Percentiles rank a stretch among this genome's conserved stretches.
Conservation (phyloP, 2,329 filamentous ascomycete species). For the Ceratocystis colombiana region DNA sequence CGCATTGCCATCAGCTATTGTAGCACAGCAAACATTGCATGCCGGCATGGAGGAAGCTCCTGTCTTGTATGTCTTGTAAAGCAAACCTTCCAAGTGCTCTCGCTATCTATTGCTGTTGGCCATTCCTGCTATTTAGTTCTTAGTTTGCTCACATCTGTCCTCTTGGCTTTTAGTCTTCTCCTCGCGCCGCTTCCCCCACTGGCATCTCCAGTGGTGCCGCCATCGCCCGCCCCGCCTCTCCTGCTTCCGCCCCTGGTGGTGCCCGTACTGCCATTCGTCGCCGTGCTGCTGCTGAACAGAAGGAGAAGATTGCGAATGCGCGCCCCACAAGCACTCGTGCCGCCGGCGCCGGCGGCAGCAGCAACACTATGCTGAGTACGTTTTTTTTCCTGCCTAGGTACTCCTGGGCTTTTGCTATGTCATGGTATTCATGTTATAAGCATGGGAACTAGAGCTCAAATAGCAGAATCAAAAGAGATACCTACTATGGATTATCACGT, state of each 20-base stretch:
- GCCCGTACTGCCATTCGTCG: conserved; percentile 91
- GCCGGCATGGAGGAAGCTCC: not conserved
- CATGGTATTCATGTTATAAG: not conserved
- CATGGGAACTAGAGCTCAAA: not conserved
- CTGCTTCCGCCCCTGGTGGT: conserved; percentile 71
- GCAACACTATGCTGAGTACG: conserved; percentile 95
- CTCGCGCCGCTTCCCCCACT: conserved; percentile 50
- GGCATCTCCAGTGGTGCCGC: conserved; percentile 54
- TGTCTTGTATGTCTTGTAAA: not conserved
- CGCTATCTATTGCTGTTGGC: not conserved
- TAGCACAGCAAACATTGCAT: not conserved
- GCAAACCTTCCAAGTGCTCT: not conserved
- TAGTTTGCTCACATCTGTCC: conserved; percentile 4
- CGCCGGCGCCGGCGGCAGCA: conserved; percentile 89
- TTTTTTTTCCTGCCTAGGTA: conserved; percentile 28
- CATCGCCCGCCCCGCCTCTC: conserved; percentile 70
- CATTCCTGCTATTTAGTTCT: not conserved
- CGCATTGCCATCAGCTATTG: not conserved
- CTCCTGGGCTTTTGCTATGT: not conserved
- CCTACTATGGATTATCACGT: not conserved
- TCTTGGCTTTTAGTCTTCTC: conserved; percentile 42
- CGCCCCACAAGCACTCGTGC: conserved; percentile 85
- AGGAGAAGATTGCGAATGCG: conserved; percentile 91
- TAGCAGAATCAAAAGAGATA: not conserved
- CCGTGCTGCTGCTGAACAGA: conserved; percentile 91